Conservation (phyloP, 2,329 filamentous ascomycete genomes). For the Thielaviopsis ethacetica region DNA sequence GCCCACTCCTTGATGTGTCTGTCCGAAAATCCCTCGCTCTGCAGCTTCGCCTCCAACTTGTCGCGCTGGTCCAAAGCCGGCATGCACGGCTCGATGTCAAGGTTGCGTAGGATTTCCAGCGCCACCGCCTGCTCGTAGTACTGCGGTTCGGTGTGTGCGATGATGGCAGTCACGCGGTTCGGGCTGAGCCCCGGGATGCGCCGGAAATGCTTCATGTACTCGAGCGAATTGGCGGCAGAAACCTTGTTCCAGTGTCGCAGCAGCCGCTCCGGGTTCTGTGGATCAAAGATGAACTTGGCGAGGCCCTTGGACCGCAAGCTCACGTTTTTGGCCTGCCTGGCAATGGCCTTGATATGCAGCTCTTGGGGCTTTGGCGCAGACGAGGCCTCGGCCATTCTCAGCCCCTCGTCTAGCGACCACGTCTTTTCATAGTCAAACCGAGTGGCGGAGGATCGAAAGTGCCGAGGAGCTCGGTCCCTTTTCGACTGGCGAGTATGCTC, state of each 20-base stretch:
- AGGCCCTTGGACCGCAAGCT: neutral
- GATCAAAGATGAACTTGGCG: neutral
- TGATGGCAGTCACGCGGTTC: slow-evolving; percentile 1
- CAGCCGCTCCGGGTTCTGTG: neutral
- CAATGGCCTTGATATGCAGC: neutral
- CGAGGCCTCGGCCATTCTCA: neutral
- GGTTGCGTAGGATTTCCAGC: slow-evolving; percentile 1
- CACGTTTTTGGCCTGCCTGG: neutral
- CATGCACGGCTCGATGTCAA: neutral
- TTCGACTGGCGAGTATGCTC: neutral
- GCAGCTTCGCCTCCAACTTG: neutral
- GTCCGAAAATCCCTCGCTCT: neutral
- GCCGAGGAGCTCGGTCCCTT: neutral
- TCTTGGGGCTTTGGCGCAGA: neutral
- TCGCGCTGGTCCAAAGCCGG: neutral
- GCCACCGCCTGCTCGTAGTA: slow-evolving; percentile 4
- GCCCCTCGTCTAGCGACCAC: slow-evolving; percentile 5
- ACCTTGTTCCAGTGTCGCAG: neutral
- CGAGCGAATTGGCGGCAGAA: neutral
- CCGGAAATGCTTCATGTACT: slow-evolving; percentile 9
- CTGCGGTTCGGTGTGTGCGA: neutral
- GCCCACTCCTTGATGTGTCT: slow-evolving; percentile 7
- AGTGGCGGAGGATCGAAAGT: neutral
- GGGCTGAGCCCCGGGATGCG: neutral
- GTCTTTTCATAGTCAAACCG: slow-evolving; percentile 4